These are phyloP conservation scores for Colletotrichum abscissum DNA, from an alignment of 2,329 filamentous ascomycete genomes.

Conservation along the genomic window DNA sequence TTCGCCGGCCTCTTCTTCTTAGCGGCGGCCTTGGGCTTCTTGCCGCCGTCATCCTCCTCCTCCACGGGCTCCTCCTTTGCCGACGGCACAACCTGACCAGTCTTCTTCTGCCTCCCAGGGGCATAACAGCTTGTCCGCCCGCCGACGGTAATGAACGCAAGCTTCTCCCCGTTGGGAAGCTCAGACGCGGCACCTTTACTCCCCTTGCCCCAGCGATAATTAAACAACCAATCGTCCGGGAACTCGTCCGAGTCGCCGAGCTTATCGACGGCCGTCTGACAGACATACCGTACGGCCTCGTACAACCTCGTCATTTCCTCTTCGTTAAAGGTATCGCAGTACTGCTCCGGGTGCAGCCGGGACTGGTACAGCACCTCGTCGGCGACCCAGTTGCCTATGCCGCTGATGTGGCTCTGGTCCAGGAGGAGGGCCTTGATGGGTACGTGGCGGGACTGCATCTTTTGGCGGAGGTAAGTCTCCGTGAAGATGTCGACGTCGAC, in stretches of 20 bases:
- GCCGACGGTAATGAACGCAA: conserved; percentile 88
- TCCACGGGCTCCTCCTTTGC: conserved; percentile 56
- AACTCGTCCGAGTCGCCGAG: conserved; percentile 87
- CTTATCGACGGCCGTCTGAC: conserved; percentile 79
- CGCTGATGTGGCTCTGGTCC: conserved; percentile 89
- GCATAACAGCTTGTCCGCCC: conserved; percentile 92
- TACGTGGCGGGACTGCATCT: conserved; percentile 80
- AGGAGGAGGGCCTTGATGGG: conserved; percentile 90
- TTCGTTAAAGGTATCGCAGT: conserved; percentile 83
- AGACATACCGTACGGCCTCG: conserved; percentile 80
- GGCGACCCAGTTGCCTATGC: conserved; percentile 97
- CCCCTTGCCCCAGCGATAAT: conserved; percentile 89
- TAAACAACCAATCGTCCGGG: conserved; percentile 88
- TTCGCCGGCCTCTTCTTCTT: conserved; percentile 41
- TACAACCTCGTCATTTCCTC: conserved; percentile 79
- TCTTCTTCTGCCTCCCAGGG: conserved; percentile 87
- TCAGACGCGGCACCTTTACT: conserved; percentile 76
- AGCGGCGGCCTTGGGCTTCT: conserved; percentile 20
- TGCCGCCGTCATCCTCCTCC: conserved; percentile 39
- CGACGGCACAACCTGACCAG: conserved; percentile 52
- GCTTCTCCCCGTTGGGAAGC: conserved; percentile 85
- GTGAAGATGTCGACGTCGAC: conserved; percentile 83
- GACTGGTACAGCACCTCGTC: conserved; percentile 95
- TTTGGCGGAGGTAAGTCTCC: conserved; percentile 76
- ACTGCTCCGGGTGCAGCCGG: conserved; percentile 90